These are phyloP conservation scores for Trypanosoma mega DNA, from an alignment of 208 protist species.

Conservation along the genomic window DNA sequence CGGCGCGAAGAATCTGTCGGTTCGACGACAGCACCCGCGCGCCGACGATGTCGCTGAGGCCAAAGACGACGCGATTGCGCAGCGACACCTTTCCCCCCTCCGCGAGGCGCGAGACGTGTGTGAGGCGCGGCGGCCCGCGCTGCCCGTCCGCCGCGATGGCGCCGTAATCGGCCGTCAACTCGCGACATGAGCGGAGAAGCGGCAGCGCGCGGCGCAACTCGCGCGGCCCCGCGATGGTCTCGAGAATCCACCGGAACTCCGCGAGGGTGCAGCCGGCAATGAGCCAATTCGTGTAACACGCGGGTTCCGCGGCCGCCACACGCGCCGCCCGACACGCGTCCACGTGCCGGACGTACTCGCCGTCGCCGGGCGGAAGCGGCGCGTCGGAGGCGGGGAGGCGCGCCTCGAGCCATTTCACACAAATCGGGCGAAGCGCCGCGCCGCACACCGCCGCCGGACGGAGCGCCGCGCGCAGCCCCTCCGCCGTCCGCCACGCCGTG, in stretches of 20 bases:
- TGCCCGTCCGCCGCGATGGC: neutral
- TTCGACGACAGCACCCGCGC: slow-evolving; percentile 60
- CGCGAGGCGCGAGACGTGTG: slow-evolving; percentile 26
- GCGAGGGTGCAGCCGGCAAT: slow-evolving; percentile 60
- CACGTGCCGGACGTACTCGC: neutral
- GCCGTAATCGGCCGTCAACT: slow-evolving; percentile 34
- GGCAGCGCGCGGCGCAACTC: slow-evolving; percentile 50
- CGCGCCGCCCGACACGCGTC: neutral
- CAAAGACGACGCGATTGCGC: slow-evolving; percentile 69
- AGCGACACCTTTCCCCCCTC: slow-evolving; percentile 33
- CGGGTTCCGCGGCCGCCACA: neutral
- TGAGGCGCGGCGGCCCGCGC: neutral
- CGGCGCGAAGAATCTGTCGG: slow-evolving; percentile 43
- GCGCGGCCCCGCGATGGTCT: slow-evolving; percentile 65
- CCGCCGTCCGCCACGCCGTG: slow-evolving; percentile 32
- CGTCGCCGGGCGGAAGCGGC: neutral
- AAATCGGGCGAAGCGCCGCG: slow-evolving; percentile 3
- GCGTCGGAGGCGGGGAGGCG: neutral
- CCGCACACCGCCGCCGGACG: slow-evolving; percentile 8
- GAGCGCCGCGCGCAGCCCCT: slow-evolving; percentile 22
- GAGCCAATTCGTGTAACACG: slow-evolving; percentile 54
- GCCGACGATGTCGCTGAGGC: slow-evolving; percentile 45
- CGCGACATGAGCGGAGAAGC: slow-evolving; percentile 42
- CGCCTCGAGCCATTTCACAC: slow-evolving; percentile 22
- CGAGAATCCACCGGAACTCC: slow-evolving; percentile 77